These are phyloP conservation scores for Patellifolia procumbens DNA, from an alignment of 179 eudicot species.

Conservation along the genomic window DNA sequence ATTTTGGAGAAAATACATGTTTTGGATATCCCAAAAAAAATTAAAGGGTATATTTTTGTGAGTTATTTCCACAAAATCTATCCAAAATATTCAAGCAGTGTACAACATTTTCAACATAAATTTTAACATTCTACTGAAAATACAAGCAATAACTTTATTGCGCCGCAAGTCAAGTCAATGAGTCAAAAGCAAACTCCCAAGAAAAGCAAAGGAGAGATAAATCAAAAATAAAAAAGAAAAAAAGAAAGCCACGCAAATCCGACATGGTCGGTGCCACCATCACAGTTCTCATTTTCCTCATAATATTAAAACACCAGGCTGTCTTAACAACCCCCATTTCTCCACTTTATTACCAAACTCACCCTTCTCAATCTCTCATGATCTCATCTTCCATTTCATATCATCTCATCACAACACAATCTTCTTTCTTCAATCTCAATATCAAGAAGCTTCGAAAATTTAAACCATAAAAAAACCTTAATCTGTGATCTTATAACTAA, in stretches of 20 bases:
- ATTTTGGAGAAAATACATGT: no score
- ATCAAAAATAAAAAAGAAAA: neutral
- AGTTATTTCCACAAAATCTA: no score
- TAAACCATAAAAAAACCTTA: neutral
- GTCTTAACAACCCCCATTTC: slow-evolving; percentile 5
- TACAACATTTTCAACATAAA: no score
- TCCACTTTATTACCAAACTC: slow-evolving; percentile 10
- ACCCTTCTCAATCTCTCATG: neutral
- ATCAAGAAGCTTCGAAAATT: neutral
- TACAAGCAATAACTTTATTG: neutral
- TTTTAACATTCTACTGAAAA: neutral
- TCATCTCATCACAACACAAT: neutral
- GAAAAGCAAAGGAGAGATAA: neutral
- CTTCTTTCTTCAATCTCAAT: neutral
- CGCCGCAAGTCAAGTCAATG: neutral
- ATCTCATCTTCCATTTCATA: neutral
- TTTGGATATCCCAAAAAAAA: no score
- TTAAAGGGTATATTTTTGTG: no score
- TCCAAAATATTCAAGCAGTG: no score
- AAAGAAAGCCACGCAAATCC: neutral
- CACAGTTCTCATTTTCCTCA: neutral
- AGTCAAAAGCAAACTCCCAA: neutral
- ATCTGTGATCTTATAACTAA: no score
- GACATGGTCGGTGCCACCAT: slow-evolving; percentile 26
- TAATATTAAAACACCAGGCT: neutral